Evolutionary conservation across 768 basidiomycete species (phyloP), one percentile per base, ranked within the genome.

Genomic region (Auriculariales sp.): DNA sequence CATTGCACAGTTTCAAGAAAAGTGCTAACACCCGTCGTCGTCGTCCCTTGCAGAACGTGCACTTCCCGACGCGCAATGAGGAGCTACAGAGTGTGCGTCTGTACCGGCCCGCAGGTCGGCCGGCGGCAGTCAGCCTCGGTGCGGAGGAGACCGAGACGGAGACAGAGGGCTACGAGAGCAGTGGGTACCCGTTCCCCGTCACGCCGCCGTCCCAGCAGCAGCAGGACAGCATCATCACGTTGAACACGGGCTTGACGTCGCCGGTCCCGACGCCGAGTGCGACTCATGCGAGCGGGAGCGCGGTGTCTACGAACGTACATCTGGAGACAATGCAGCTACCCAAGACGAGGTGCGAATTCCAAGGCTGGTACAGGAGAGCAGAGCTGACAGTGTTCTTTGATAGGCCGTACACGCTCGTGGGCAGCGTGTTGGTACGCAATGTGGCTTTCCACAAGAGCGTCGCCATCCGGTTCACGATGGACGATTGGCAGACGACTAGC

Each of bases 401-500:
- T n/a, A n/a, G 50, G 19, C 50, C 65, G 22, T 62, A 62, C 52
- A 71, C 68, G 49, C 72, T 97, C 47, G 63, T 72, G n/a, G 94
- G 94, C 24, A 70, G 69, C 33, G 74, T 90, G 36, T 77, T 79
- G 44, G 86, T 94, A 51, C 74, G 79, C 57, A 97, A 98, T 62
- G 61, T 97, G 46, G 78, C 89, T 5, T 98, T 79, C 66, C 72
- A 83, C 58, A 98, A 97, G 67, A 77, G 77, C 71, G 73, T 98
- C 48, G 83, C 80, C 6, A 77, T 91, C 24, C 78, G 94, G 27
- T 98, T 95, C 64, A 97, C 94, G 1, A 75, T 93, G 57, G 94
- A 98, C 61, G 73, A 71, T 56, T 98, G 94, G 94, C 89, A 91
- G 64, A 99, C 94, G 44, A 93, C 89, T 52, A 86, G 83, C 63